Evolutionary conservation across 2,329 filamentous ascomycete species (phyloP).

Genomic region (Colletotrichum tamarilloi): DNA sequence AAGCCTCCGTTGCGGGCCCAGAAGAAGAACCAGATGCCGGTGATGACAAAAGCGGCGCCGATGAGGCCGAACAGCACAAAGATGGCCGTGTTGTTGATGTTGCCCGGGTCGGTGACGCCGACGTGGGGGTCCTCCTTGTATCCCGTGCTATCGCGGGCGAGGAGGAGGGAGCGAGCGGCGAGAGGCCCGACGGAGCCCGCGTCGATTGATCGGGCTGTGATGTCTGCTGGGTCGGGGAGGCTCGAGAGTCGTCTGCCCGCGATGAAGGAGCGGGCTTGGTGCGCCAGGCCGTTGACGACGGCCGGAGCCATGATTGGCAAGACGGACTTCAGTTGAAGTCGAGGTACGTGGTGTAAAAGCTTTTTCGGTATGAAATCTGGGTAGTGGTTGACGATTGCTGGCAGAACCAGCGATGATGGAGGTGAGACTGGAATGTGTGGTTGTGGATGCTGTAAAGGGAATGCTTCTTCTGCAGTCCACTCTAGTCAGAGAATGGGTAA

Average conservation of each 20-base stretch:
- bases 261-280: slow-evolving; percentile 39
- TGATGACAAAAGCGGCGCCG: slow-evolving; percentile 78
- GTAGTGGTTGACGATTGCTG: background rate
- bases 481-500: background rate
- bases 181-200: slow-evolving; percentile 53
- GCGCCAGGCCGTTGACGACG: slow-evolving; percentile 40
- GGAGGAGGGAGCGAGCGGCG: slow-evolving; percentile 54
- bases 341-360: background rate
- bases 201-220: slow-evolving; percentile 39
- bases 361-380: background rate
- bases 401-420: slow-evolving; percentile 1
- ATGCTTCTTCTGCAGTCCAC: slow-evolving; percentile 21
- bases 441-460: slow-evolving; percentile 5
- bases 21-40: slow-evolving; percentile 97
- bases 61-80: slow-evolving; percentile 89
- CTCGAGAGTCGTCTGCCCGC: slow-evolving; percentile 43
- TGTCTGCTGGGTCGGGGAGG: slow-evolving; percentile 37
- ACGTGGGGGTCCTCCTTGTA: slow-evolving; percentile 51
- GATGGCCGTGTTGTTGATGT: slow-evolving; percentile 76
- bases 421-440: slow-evolving; percentile 5
- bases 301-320: slow-evolving; percentile 53
- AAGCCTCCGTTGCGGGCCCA: slow-evolving; percentile 98
- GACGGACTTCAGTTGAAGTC: background rate
- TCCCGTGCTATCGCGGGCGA: slow-evolving; percentile 46
- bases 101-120: slow-evolving; percentile 64